Base-by-base conservation (phyloP, 441 rosid species). In the Pelargonium cotyledonis region DNA sequence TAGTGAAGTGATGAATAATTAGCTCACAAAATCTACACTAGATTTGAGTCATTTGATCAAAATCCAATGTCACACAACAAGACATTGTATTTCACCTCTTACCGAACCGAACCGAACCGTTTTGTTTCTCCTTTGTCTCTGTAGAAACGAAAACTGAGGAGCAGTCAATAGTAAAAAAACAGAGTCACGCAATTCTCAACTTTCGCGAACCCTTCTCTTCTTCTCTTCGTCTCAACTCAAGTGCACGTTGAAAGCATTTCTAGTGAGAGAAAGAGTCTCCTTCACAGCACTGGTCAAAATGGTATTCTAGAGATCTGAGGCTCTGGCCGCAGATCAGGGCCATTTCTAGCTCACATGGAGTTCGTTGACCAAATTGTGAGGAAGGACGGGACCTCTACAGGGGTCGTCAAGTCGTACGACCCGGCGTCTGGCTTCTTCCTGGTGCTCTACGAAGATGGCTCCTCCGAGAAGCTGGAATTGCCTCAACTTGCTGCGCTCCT, bases 381-480 rank as follows among this genome's bases (percentile, higher is more conserved):
- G 83, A 90, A 86, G 74, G 88, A 72, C 73, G 72, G 1, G 94
- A 91, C 15, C 16, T 71, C 18, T n/a, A n/a, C n/a, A n/a, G 85
- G 88, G 57, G 66, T 76, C 35, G 85, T 88, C 14, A 79, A 82
- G 74, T 89, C 97, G 19, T 85, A 75, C 78, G 83, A 89, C 81
- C 68, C 63, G 21, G 79, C 86, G 0, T 80, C 90, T 49, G 85
- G 88, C 7, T 77, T 80, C 40, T 86, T 83, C 75, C 74, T 81
- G 86, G 84, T 89, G 88, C 79, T 78, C 21, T 87, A 84, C 77
- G 86, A 80, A 67, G 91, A 79, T 72, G 97, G 96, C 3, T 68
- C 78, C 78, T 77, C 84, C 53, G 95, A 90, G 85, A 82, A 84
- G 77, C 80, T 86, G 53, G 82, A 71, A 29, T 70, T 82, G 66